These are phyloP conservation scores for Lactifluus volemus DNA, from an alignment of 768 basidiomycete genomes.

Conservation along the genomic window DNA sequence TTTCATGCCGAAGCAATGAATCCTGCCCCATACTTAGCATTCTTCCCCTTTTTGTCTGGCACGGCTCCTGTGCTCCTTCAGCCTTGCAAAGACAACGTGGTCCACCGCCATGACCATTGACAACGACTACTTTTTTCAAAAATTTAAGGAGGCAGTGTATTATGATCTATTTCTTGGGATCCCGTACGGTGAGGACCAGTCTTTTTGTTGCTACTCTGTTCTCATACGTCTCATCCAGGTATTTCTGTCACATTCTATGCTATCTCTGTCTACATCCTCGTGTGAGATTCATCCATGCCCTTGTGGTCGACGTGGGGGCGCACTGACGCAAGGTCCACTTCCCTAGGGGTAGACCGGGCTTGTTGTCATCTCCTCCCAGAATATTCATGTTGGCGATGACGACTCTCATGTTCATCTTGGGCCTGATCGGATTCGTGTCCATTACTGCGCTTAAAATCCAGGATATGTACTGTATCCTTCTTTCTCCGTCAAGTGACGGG, in stretches of 20 bases:
- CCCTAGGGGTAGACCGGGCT: slow-evolving; percentile 1
- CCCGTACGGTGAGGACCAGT: not conserved
- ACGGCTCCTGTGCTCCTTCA: not conserved
- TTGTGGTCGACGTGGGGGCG: not conserved
- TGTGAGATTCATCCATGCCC: not conserved
- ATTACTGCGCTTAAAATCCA: slow-evolving; percentile 5
- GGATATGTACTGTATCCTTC: not conserved
- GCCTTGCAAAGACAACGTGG: too few species aligned
- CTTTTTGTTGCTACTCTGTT: not conserved
- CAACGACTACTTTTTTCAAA: not conserved
- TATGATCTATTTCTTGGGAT: slow-evolving; percentile 6
- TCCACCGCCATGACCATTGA: not conserved
- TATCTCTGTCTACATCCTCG: slow-evolving; percentile 8
- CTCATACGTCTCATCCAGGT: not conserved
- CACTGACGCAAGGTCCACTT: not conserved
- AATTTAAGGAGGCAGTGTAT: slow-evolving; percentile 1
- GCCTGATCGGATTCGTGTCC: slow-evolving; percentile 1
- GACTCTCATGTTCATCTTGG: slow-evolving; percentile 10
- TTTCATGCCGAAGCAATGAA: not conserved
- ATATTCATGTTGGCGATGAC: slow-evolving; percentile 9
- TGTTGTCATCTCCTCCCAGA: slow-evolving; percentile 6
- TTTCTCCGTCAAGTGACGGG: not conserved
- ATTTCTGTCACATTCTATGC: not conserved
- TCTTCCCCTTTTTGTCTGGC: too few species aligned
- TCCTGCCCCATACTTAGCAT: not conserved